Conservation (phyloP, 352 stramenopile genomes). For the Globisporangium recalcitrans region DNA sequence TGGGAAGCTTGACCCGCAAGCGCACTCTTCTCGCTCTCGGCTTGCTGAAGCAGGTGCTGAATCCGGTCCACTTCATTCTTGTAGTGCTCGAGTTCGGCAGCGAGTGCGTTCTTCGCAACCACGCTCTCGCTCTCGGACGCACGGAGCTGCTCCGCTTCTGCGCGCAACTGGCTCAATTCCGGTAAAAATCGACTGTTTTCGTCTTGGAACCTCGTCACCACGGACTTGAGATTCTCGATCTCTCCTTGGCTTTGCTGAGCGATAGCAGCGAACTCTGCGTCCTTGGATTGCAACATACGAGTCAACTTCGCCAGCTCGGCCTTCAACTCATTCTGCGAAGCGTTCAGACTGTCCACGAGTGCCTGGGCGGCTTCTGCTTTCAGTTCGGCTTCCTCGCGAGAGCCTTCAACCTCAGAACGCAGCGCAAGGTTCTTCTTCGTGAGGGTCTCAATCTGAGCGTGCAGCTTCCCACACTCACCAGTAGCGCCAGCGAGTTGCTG, state of each 20-base stretch:
- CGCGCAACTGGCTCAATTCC: conserved; percentile 30
- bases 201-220: conserved; percentile 15
- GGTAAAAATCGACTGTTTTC: conserved; percentile 27
- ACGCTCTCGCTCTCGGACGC: conserved; percentile 10
- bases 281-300: conserved; percentile 9
- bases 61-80: conserved; percentile 25
- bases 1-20: conserved; percentile 33
- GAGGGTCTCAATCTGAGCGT: conserved; percentile 51
- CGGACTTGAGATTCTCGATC: conserved; percentile 4
- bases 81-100: conserved; percentile 27
- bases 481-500: conserved; percentile 35
- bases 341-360: conserved; percentile 8
- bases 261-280: conserved; percentile 5
- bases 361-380: conserved; percentile 12
- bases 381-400: conserved; percentile 15
- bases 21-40: conserved; percentile 36
- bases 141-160: conserved; percentile 23
- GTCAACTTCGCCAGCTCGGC: conserved; percentile 4
- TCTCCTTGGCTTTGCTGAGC: conserved; percentile 10
- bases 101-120: conserved; percentile 17
- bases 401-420: conserved; percentile 36
- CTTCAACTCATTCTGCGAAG: conserved; percentile 13
- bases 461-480: conserved; percentile 28
- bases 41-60: conserved; percentile 32
- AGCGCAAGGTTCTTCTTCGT: conserved; percentile 61